Evolutionary conservation across 2,329 filamentous ascomycete species (phyloP).

Genomic region (Xylaria sp.): DNA sequence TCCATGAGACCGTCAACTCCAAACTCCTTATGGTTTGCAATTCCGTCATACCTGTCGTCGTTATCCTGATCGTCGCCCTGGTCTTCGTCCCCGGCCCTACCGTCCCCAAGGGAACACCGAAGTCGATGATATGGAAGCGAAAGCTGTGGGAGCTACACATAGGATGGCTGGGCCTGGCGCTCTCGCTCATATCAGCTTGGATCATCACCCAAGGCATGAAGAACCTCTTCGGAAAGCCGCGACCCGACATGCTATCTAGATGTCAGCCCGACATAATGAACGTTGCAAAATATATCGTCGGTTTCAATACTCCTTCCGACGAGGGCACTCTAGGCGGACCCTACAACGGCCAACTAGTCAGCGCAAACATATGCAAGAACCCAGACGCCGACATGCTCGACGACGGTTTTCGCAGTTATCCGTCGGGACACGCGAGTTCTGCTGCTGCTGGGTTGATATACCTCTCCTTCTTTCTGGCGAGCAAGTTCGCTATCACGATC

Average conservation of each 20-base stretch:
- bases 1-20: slow-evolving; percentile 72
- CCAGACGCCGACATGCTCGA: slow-evolving; percentile 62
- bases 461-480: slow-evolving; percentile 82
- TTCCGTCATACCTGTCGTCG: slow-evolving; percentile 64
- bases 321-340: slow-evolving; percentile 42
- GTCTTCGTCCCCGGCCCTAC: slow-evolving; percentile 73
- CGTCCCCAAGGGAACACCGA: slow-evolving; percentile 64
- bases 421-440: slow-evolving; percentile 75
- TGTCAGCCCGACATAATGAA: slow-evolving; percentile 76
- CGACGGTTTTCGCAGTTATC: slow-evolving; percentile 85
- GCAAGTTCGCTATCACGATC: slow-evolving; percentile 75
- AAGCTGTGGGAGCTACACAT: slow-evolving; percentile 92
- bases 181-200: slow-evolving; percentile 73
- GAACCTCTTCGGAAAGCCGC: slow-evolving; percentile 68
- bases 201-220: slow-evolving; percentile 87
- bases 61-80: slow-evolving; percentile 71
- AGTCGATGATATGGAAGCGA: slow-evolving; percentile 70
- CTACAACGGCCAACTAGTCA: slow-evolving; percentile 68
- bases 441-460: slow-evolving; percentile 82
- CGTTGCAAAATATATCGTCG: slow-evolving; percentile 62
- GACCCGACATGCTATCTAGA: slow-evolving; percentile 80
- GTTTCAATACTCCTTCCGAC: slow-evolving; percentile 38
- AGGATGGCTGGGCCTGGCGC: slow-evolving; percentile 78
- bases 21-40: slow-evolving; percentile 66
- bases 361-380: slow-evolving; percentile 74